Percentiles rank a stretch among this genome's conserved stretches.
Evolutionary conservation across 768 basidiomycete genomes (phyloP).

Genomic region (Coprinopsis marcescibilis): DNA sequence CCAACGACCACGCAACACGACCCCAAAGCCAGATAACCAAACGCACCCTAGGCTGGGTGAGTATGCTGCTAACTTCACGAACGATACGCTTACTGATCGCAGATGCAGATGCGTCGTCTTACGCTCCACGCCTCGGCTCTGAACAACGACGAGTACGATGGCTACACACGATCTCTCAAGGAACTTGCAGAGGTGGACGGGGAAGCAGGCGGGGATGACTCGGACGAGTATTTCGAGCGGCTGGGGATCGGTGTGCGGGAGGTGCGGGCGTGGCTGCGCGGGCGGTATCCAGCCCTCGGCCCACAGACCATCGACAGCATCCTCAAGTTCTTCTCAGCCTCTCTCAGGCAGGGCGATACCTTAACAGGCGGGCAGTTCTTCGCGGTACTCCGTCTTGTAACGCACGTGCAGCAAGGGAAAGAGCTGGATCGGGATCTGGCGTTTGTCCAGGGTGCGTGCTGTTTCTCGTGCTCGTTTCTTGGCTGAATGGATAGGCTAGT

Average conservation of each 20-base stretch:
- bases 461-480: background rate
- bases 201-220: constrained; percentile 11
- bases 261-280: constrained; percentile 69
- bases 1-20: no score
- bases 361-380: constrained; percentile 73
- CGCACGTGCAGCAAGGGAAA: constrained; percentile 56
- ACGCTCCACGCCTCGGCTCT: constrained; percentile 72
- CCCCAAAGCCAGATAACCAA: no score
- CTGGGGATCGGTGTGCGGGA: constrained; percentile 57
- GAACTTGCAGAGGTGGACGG: constrained; percentile 40
- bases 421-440: constrained; percentile 60
- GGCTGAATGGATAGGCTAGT: background rate
- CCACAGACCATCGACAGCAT: constrained; percentile 38
- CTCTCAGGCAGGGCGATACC: constrained; percentile 43
- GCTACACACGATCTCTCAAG: constrained; percentile 57
- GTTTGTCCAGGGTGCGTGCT: constrained; percentile 65
- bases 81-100: no score
- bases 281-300: constrained; percentile 52
- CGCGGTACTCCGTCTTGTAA: constrained; percentile 60
- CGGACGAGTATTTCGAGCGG: constrained; percentile 50
- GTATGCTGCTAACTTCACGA: no score
- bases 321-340: constrained; percentile 57
- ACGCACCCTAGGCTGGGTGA: no score
- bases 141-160: constrained; percentile 62
- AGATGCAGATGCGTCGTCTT: constrained; percentile 65